A percentile compares a stretch with the other conserved stretches of the same genome.
phyloP scores from a whole-genome alignment of 148 eudicot species.

The Camellia japonica region DNA sequence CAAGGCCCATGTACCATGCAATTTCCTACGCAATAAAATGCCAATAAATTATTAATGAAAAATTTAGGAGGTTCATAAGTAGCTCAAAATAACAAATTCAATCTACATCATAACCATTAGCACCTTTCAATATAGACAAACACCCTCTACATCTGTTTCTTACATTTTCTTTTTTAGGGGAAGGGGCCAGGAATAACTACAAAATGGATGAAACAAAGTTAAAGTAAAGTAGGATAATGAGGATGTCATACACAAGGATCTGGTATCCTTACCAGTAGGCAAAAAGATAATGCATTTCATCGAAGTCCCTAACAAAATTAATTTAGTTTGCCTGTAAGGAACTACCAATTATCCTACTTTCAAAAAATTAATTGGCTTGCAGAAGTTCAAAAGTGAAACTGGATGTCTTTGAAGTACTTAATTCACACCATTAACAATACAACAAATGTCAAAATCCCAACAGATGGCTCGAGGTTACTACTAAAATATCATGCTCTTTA shows the following conservation, averaged over 20 bases:
- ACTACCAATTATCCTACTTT: neutral
- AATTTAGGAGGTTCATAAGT: neutral
- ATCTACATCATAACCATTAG: neutral
- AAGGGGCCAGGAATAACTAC: neutral
- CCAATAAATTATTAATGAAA: neutral
- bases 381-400: neutral
- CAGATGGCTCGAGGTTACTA: neutral
- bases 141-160: neutral
- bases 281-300: neutral
- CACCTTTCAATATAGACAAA: neutral
- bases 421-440: neutral
- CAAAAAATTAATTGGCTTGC: neutral
- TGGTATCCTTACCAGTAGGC: no score
- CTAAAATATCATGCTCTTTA: neutral
- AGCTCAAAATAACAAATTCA: neutral
- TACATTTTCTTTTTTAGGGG: neutral
- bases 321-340: neutral
- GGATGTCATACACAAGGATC: neutral
- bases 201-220: neutral
- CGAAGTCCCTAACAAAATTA: no score
- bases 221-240: neutral
- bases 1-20: slow-evolving; percentile 89
- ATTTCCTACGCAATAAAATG: slow-evolving; percentile 57
- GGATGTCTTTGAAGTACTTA: neutral
- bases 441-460: neutral